Base-by-base conservation (phyloP, 1,139 yeast genomes). In the Lodderomyces metapsilosis region DNA sequence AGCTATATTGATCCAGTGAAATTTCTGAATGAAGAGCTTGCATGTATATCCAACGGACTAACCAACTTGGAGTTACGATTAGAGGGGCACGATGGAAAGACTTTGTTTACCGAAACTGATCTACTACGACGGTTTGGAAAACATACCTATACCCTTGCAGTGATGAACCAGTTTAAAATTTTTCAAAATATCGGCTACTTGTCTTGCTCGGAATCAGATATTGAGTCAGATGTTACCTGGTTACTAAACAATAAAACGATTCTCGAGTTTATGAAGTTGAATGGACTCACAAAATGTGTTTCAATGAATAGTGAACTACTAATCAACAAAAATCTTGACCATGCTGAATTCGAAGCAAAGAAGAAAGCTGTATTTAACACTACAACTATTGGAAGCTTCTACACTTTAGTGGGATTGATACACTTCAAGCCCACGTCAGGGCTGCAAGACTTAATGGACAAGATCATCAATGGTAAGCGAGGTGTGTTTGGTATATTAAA, bases 381-480 rank as follows among this genome's bases (percentile, higher is more conserved):
- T 9, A 56, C 74, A 0, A 46, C 61, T 22, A 52, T 70, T 5
- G 73, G 69, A 5, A 61, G 72, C 37, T 71, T 72, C 43, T 65
- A 65, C 46, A 64, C 73, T 3, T 51, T 72, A 61, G 47, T 71
- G 6, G 78, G 78, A 1, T 24, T 72, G 17, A 42, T 70, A 10
- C 50, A 55, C n/a, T 42, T 56, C 7, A 70, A 66, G 44, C 65
- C 53, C 41, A 66, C 62, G 11, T 52, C 52, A 20, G 50, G 52
- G 10, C 42, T 43, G 12, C 28, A 30, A 6, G 34, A 34, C 6
- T 38, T 42, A 9, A 58, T 62, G 3, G 58, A 61, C n/a, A 47
- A 54, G 10, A 52, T 71, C 33, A 50, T 71, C 18, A 52, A 56
- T 3, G 60, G 61, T 1, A 62, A 57, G 39, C 38, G 50, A 3